Evolutionary conservation across 2,329 filamentous ascomycete genomes (phyloP), one percentile per base, ranked within the genome.

Genomic region (Didymella exigua): DNA sequence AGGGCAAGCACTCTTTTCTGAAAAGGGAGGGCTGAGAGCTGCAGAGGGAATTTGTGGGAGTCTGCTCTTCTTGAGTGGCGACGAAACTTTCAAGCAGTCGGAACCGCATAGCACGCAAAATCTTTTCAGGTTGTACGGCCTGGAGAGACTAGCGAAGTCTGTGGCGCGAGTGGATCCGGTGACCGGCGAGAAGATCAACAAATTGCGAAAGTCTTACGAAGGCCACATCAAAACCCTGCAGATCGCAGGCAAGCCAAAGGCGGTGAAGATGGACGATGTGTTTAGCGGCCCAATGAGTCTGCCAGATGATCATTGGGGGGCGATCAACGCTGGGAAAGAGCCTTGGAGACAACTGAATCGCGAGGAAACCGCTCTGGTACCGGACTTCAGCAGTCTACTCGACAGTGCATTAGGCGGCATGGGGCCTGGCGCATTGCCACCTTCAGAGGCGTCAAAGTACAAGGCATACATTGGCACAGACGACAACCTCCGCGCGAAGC

Each of bases 111-210:
- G 80, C 46, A 79, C 81, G 58, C 76, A 85, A 66, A 82, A 88
- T 74, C 75, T 88, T 54, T 78, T 88, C 57, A 78, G 80, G 46
- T 77, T 86, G 52, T 88, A 86, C 74, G 78, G 79, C 49, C 74
- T 88, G 56, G 78, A 81, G 59, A 71, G 77, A 30, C 77, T 87
- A 49, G 82, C 84, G 57, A 78, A 79, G 61, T 84, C 80, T 49
- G 84, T 88, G 59, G 84, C 82, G 55, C 78, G 86, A 49, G 80
- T 77, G 44, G 84, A 88, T 69, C 83, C 84, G 14, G 71, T 78
- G 18, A 86, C 84, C n/a, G 85, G 85, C 56, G 84, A 86, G 67
- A 88, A 88, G 75, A 87, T 80, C 58, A 81, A 87, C 73, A 83
- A 84, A 68, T 76, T 88, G 36, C 78, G 86, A 33, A 83, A 83